Evolutionary conservation across 331 rosid genomes (phyloP).

Genomic region (Acacia concinna): DNA sequence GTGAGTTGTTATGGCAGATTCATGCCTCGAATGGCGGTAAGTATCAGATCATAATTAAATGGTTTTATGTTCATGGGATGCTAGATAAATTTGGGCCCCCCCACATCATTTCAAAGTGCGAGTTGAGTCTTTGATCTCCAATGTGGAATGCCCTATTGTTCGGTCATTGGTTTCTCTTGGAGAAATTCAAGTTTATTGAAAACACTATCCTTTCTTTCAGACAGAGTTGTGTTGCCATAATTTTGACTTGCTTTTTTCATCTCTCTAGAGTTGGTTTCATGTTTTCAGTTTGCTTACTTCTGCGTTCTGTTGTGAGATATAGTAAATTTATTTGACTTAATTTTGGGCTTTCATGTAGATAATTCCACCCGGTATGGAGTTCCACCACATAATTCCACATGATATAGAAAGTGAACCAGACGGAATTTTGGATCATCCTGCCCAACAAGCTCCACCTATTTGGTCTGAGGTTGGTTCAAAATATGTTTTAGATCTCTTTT

Average conservation of each 20-base stretch:
- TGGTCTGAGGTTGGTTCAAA: slow-evolving; percentile 78
- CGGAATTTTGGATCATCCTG: slow-evolving; percentile 81
- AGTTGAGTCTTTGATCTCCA: not conserved
- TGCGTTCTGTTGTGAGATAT: not conserved
- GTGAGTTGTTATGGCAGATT: slow-evolving; percentile 98
- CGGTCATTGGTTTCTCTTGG: not conserved
- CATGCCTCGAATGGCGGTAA: slow-evolving; percentile 96
- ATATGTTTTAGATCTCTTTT: slow-evolving; percentile 38
- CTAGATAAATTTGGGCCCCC: not conserved
- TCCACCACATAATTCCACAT: slow-evolving; percentile 84
- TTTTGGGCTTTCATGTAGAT: slow-evolving; percentile 48
- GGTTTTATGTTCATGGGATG: not conserved
- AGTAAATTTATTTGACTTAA: slow-evolving; percentile 21
- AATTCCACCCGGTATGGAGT: slow-evolving; percentile 99
- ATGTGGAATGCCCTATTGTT: not conserved
- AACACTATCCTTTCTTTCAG: slow-evolving; percentile 17
- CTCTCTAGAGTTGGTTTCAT: slow-evolving; percentile 33
- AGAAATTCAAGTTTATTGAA: not conserved
- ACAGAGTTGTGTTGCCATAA: slow-evolving; percentile 11
- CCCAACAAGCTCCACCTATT: slow-evolving; percentile 86
- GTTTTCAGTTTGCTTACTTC: slow-evolving; percentile 11
- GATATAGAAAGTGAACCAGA: slow-evolving; percentile 88
- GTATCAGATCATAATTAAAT: slow-evolving; percentile 33
- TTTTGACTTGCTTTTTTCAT: slow-evolving; percentile 30
- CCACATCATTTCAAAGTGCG: not conserved